Base-by-base conservation (phyloP, 2,329 filamentous ascomycete species). In the Decorospora gaudefroyi region DNA sequence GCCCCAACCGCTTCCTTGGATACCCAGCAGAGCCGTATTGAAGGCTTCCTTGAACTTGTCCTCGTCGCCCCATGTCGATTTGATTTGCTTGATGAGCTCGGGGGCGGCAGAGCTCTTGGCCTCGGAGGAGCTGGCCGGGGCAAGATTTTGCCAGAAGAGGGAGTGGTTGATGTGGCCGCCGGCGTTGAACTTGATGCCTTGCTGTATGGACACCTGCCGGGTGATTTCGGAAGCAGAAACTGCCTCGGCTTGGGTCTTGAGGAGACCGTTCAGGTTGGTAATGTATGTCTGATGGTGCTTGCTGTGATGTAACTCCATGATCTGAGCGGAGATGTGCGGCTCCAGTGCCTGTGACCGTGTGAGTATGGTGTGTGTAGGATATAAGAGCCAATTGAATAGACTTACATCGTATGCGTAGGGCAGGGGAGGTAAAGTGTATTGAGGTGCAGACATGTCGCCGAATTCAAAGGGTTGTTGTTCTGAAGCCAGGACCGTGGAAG, bases 161-260 rank as follows among this genome's bases (percentile, higher is more conserved):
- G 83, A 85, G 77, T 96, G 91, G 76, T 96, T 96, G 73, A 95
- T 86, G 76, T 96, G 90, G 5, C 91, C 91, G 29, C 91, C 91
- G 34, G 87, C 90, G 69, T 95, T 89, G 80, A 95, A 96, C 63
- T 86, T 87, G 74, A 95, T 84, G 50, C 81, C 81, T 12, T 78
- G 75, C 59, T 87, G 84, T n/a, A 89, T 78, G 12, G 80, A 74
- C 42, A 90, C 80, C 57, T 89, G 84, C 3, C 77, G 73, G 4
- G 81, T 74, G 40, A 88, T 78, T 55, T 89, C 81, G 53, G 77
- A 75, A 27, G 77, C 72, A 16, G 75, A 67, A 2, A 79, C 73
- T 11, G 85, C 83, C 4, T 76, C 70, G 37, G 77, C 73, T 52
- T 87, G 84, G 10, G 79, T 77, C 61, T 77, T 72, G 38, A 88